These are phyloP conservation scores for Umbelopsis vinacea DNA, from an alignment of 192 early-diverging fungal genomes.

Conservation along the genomic window DNA sequence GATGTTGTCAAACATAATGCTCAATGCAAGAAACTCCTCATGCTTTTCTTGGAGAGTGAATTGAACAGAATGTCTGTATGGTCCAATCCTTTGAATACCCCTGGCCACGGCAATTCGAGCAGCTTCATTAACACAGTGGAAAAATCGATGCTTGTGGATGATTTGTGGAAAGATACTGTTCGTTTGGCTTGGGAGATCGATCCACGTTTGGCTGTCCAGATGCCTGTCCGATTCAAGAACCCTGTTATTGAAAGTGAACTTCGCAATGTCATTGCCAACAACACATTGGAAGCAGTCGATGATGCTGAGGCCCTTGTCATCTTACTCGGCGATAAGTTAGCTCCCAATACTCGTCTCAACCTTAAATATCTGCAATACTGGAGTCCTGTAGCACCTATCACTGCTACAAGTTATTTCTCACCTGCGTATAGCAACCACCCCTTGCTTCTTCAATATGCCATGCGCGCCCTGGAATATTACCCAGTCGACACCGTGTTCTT, in stretches of 20 bases:
- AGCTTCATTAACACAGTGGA: slow-evolving; percentile 35
- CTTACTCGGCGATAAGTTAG: slow-evolving; percentile 69
- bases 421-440: slow-evolving; percentile 76
- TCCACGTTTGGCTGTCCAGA: slow-evolving; percentile 81
- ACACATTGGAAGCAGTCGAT: slow-evolving; percentile 67
- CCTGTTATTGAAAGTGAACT: slow-evolving; percentile 70
- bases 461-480: slow-evolving; percentile 87
- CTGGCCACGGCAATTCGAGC: slow-evolving; percentile 36
- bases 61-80: slow-evolving; percentile 82
- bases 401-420: slow-evolving; percentile 80
- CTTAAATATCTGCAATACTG: slow-evolving; percentile 83
- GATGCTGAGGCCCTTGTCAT: slow-evolving; percentile 75
- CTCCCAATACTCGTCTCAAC: slow-evolving; percentile 34
- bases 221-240: slow-evolving; percentile 75
- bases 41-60: slow-evolving; percentile 90
- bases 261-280: slow-evolving; percentile 61
- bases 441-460: slow-evolving; percentile 94
- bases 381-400: slow-evolving; percentile 88
- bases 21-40: slow-evolving; percentile 64
- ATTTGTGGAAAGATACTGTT: slow-evolving; percentile 77
- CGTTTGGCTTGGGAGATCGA: slow-evolving; percentile 83
- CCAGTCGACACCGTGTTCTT: slow-evolving; percentile 97
- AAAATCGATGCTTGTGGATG: slow-evolving; percentile 43
- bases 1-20: slow-evolving; percentile 55
- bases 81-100: slow-evolving; percentile 72